Percentiles rank a stretch among this genome's conserved stretches.
Conservation (phyloP, 192 early-diverging fungal species). For the Umbelopsis isabellina region DNA sequence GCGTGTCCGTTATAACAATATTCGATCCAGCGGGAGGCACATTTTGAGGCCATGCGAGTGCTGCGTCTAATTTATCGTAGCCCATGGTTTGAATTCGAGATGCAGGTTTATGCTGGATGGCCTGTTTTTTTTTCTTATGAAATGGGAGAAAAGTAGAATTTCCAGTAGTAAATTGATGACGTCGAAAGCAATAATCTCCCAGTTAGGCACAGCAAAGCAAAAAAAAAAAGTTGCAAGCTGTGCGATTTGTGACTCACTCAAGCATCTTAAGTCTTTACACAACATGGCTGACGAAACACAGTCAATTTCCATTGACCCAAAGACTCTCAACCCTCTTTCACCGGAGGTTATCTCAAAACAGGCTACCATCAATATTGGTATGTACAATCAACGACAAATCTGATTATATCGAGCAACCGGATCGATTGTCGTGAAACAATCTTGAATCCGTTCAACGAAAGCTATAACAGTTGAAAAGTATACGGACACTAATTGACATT, state of each 20-base stretch:
- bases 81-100: constrained; percentile 35
- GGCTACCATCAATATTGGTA: constrained; percentile 99
- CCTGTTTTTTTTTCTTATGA: not conserved
- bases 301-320: constrained; percentile 35
- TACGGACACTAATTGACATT: not conserved
- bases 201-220: constrained; percentile 9
- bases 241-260: constrained; percentile 12
- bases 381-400: not conserved
- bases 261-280: constrained; percentile 21
- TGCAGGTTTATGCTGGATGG: not conserved
- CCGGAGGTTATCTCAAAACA: constrained; percentile 97
- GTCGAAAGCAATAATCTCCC: not conserved
- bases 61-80: constrained; percentile 50
- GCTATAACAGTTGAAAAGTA: not conserved
- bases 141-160: not conserved
- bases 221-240: constrained; percentile 9
- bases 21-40: constrained; percentile 46
- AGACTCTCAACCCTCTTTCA: constrained; percentile 75
- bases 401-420: not conserved
- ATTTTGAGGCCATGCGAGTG: constrained; percentile 48
- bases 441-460: too few species aligned
- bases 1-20: constrained; percentile 59
- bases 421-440: not conserved
- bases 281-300: constrained; percentile 22
- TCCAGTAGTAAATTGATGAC: not conserved